phyloP scores from a whole-genome alignment of 176 grass and related monocot species.

The Zizania latifolia region DNA sequence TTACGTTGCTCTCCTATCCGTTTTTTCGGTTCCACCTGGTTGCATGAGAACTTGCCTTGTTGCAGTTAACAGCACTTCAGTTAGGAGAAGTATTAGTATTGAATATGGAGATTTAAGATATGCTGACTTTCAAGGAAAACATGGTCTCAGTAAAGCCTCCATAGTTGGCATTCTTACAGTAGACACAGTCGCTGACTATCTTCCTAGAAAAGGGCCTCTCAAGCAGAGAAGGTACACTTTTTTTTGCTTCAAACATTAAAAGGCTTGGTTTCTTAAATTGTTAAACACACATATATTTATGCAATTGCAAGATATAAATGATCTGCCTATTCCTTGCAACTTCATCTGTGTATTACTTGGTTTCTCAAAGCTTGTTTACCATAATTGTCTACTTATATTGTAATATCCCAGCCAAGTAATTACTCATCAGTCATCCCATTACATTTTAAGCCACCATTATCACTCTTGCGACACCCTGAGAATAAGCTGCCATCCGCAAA shows the following conservation, averaged over 20 bases:
- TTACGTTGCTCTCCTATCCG: slow-evolving; percentile 63
- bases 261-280: neutral
- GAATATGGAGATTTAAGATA: slow-evolving; percentile 52
- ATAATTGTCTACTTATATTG: slow-evolving; percentile 11
- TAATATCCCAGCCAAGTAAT: neutral
- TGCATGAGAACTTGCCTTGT: slow-evolving; percentile 94
- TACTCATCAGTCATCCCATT: neutral
- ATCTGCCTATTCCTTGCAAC: neutral
- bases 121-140: slow-evolving; percentile 41
- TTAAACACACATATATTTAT: neutral
- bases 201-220: slow-evolving; percentile 75
- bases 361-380: neutral
- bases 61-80: slow-evolving; percentile 35
- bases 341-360: too few relatives aligned
- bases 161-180: slow-evolving; percentile 80
- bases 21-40: slow-evolving; percentile 68
- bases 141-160: slow-evolving; percentile 43
- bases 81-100: slow-evolving; percentile 26
- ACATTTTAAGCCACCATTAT: neutral
- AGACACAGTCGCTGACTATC: slow-evolving; percentile 79
- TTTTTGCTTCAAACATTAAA: neutral
- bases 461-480: too few relatives aligned
- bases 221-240: slow-evolving; percentile 81
- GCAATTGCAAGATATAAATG: neutral
- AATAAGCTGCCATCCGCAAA: too few relatives aligned